A percentile compares a stretch with the other conserved stretches of the same genome.
Conservation (phyloP, 768 basidiomycete genomes). For the Rhodotorula sphaerocarpa region DNA sequence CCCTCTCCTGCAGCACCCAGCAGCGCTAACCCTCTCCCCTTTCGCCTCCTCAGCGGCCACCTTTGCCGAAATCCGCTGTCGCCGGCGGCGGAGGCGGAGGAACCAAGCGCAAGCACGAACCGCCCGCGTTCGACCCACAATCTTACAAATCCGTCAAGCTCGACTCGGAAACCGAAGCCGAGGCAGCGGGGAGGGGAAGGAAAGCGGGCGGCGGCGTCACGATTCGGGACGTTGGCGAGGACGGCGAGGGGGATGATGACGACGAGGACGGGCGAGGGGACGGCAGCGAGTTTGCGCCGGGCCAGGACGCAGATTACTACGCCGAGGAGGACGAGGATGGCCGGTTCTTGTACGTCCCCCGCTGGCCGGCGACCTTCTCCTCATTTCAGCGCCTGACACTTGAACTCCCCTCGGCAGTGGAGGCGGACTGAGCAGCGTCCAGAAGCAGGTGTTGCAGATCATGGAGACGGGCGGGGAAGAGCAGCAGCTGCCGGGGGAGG, state of each 20-base stretch:
- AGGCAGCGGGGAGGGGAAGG: constrained; percentile 7
- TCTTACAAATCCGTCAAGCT: constrained; percentile 20
- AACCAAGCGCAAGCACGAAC: constrained; percentile 36
- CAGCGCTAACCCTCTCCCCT: constrained; percentile 62
- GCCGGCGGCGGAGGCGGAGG: background rate
- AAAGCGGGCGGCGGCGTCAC: constrained; percentile 24
- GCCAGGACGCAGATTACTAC: constrained; percentile 82
- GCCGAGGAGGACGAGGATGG: constrained; percentile 57
- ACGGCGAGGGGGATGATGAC: constrained; percentile 54
- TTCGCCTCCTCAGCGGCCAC: constrained; percentile 10
- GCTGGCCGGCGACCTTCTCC: background rate
- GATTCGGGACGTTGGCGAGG: constrained; percentile 46
- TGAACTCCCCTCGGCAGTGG: constrained; percentile 63
- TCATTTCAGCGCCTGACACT: constrained; percentile 50
- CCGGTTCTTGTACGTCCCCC: constrained; percentile 25
- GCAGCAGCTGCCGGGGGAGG: constrained; percentile 33
- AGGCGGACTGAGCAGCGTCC: constrained; percentile 80
- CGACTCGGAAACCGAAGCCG: constrained; percentile 4
- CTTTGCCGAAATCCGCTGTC: constrained; percentile 18
- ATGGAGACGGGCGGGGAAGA: constrained; percentile 65
- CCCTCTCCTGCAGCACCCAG: constrained; percentile 61
- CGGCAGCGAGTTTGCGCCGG: constrained; percentile 60
- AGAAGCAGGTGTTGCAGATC: constrained; percentile 91
- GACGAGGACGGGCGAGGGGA: constrained; percentile 39
- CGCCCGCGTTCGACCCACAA: constrained; percentile 31